Evolutionary conservation across 1,284 basidiomycete species (phyloP), one percentile per base, ranked within the genome.

Genomic region (Amylostereum areolatum): DNA sequence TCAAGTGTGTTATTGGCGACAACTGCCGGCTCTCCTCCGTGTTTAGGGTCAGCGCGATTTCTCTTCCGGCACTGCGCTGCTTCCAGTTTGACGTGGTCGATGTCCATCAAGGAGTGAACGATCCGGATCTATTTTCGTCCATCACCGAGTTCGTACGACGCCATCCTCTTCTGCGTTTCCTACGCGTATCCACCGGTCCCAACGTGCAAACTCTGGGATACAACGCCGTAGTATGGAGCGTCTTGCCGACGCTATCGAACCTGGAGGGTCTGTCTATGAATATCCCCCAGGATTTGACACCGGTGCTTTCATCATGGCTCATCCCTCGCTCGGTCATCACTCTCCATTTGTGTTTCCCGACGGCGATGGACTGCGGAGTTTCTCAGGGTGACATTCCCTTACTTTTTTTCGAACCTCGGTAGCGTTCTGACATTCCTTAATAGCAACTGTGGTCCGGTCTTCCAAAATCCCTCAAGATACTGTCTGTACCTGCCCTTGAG

Each of bases 181-280:
- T 86, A 35, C 69, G 74, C 44, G 74, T 79, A 7, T 71, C 74
- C 9, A 67, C 69, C n/a, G 69, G 73, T 24, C 71, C 74, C 43
- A 64, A 59, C 52, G 65, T 69, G 39, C 73, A 78, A 53, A 65
- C 68, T 49, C 67, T 72, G 9, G 70, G 81, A 9, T 83, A 83
- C 18, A 80, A 84, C 54, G 81, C 83, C 0, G 73, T 77, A 0
- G 71, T 81, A 5, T 85, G 83, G 81, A 83, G 84, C 10, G 77
- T 85, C n/a, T 67, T 87, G 10, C 83, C 84, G 0, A 72, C 72
- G 3, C 61, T 87, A 30, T 64, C 65, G 9, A 68, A 67, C 12
- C 60, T 87, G 48, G 71, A 64, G 27, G 73, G 69, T 43, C 59
- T 87, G 46, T 72, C 69, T 35, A 82, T 85, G 47, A 78, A 78